A percentile compares a stretch with the other conserved stretches of the same genome.
These are phyloP conservation scores for Acanthochlamys bracteata DNA, from an alignment of 106 monocot species.

Conservation along the genomic window DNA sequence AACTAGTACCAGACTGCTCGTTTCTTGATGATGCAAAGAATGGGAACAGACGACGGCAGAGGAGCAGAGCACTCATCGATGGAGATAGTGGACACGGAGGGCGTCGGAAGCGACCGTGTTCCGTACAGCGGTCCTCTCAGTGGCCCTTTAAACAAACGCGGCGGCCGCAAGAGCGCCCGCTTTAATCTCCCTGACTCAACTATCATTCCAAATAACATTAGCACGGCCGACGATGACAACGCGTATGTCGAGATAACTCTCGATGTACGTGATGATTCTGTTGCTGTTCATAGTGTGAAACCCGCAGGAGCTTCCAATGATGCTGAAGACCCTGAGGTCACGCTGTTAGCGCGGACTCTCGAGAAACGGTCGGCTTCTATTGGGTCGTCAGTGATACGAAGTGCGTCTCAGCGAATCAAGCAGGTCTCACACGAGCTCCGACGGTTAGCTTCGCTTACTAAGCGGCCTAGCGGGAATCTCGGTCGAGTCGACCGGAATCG, in stretches of 20 bases:
- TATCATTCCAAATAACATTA: not conserved
- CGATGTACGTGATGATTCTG: constrained; percentile 78
- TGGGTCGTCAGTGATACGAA: not conserved
- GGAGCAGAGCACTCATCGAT: not conserved
- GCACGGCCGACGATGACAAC: constrained; percentile 23
- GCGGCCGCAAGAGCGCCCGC: constrained; percentile 28
- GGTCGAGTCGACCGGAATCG: not conserved
- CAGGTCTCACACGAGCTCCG: constrained; percentile 1
- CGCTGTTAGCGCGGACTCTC: not conserved
- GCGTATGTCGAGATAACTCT: constrained; percentile 94
- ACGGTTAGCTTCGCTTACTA: not conserved
- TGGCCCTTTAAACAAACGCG: constrained; percentile 3
- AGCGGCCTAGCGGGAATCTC: not conserved
- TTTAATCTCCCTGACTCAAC: constrained; percentile 33
- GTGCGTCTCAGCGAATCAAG: not conserved
- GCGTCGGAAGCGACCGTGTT: not conserved
- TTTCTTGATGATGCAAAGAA: not conserved
- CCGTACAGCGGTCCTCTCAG: constrained; percentile 6
- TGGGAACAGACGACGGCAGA: constrained; percentile 7
- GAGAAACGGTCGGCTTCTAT: not conserved
- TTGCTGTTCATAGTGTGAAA: constrained; percentile 97
- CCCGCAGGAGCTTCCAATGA: constrained; percentile 13
- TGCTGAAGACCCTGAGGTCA: not conserved
- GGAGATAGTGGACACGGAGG: constrained; percentile 8
- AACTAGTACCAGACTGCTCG: no score